Conservation (phyloP, 306 rosid species). For the Hippophae rhamnoides region DNA sequence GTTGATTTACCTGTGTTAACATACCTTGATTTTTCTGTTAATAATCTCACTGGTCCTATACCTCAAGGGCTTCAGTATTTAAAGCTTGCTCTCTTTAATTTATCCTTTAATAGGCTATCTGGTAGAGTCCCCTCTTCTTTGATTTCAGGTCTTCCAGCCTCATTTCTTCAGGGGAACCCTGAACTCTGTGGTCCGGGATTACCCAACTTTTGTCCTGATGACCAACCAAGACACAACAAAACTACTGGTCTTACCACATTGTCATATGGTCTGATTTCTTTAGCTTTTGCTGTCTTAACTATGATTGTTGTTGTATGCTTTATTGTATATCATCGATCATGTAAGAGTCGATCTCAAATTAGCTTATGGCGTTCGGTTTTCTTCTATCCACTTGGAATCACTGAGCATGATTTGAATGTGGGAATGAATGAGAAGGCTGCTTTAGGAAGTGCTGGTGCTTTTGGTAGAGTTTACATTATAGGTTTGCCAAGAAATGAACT, state of each 20-base stretch:
- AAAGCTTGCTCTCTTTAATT: constrained; percentile 95
- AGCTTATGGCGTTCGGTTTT: constrained; percentile 68
- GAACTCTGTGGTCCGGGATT: constrained; percentile 85
- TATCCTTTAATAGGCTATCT: constrained; percentile 77
- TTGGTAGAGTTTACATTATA: constrained; percentile 63
- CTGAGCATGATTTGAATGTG: constrained; percentile 65
- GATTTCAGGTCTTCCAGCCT: constrained; percentile 89
- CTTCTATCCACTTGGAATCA: constrained; percentile 86
- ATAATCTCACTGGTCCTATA: constrained; percentile 81
- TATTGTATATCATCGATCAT: constrained; percentile 40
- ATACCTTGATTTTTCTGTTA: constrained; percentile 87
- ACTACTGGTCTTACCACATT: constrained; percentile 44
- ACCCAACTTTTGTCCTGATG: constrained; percentile 59
- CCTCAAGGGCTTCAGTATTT: constrained; percentile 82
- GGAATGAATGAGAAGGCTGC: constrained; percentile 85
- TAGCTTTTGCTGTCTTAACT: constrained; percentile 63
- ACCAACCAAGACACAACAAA: constrained; percentile 29
- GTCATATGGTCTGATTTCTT: constrained; percentile 51
- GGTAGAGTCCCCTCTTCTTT: constrained; percentile 76
- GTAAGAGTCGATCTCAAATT: constrained; percentile 32
- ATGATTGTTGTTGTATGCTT: constrained; percentile 51
- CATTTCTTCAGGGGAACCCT: constrained; percentile 86
- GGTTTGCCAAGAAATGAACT: constrained; percentile 73
- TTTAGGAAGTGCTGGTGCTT: constrained; percentile 49
- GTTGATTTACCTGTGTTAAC: constrained; percentile 80